Conservation (phyloP, 441 rosid genomes). For the Biscutella laevigata region DNA sequence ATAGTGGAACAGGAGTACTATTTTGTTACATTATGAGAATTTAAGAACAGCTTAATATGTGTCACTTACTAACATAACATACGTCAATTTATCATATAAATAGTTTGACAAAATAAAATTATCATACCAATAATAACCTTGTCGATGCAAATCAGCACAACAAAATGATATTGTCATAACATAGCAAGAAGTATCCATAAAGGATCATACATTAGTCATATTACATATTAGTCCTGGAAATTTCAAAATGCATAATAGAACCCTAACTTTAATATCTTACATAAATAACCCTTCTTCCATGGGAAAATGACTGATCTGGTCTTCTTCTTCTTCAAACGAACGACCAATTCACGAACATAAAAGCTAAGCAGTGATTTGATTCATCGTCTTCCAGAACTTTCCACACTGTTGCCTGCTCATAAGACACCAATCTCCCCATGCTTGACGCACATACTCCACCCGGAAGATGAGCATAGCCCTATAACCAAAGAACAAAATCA, state of each 20-base stretch:
- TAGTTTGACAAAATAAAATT: neutral
- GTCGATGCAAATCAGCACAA: neutral
- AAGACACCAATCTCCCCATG: slow-evolving; percentile 77
- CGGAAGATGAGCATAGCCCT: slow-evolving; percentile 74
- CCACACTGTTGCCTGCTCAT: slow-evolving; percentile 76
- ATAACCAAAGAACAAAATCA: neutral
- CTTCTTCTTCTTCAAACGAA: slow-evolving; percentile 42
- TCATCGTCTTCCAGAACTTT: slow-evolving; percentile 71
- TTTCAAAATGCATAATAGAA: slow-evolving; percentile 7
- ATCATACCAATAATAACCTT: neutral
- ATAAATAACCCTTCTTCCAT: slow-evolving; percentile 10
- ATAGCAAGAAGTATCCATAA: slow-evolving; percentile 8
- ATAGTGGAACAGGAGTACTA: no score
- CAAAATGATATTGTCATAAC: slow-evolving; percentile 12
- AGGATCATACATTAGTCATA: slow-evolving; percentile 20
- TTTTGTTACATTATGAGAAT: no score
- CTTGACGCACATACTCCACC: slow-evolving; percentile 71
- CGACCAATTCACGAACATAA: slow-evolving; percentile 84
- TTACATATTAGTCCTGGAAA: slow-evolving; percentile 18
- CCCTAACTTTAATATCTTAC: slow-evolving; percentile 23
- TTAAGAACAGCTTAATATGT: no score
- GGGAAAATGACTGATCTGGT: neutral
- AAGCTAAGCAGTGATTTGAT: slow-evolving; percentile 66
- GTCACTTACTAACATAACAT: no score
- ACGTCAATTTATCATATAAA: neutral